Percentiles rank a stretch among this genome's conserved stretches.
Evolutionary conservation across 208 protist species (phyloP).

Genomic region (Trypanosoma mega): DNA sequence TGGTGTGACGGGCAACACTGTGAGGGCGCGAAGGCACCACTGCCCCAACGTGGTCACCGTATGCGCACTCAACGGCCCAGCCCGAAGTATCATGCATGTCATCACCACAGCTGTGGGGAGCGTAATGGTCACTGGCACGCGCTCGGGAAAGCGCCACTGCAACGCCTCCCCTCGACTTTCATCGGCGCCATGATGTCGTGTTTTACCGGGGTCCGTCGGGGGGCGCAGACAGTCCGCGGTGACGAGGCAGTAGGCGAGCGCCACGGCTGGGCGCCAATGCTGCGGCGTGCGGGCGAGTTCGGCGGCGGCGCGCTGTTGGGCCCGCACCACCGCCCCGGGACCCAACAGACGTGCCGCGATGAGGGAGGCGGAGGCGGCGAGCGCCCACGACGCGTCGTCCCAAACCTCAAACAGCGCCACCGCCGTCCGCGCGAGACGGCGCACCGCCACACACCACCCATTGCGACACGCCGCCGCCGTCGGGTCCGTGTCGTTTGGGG

Average conservation of each 20-base stretch:
- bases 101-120: constrained; percentile 15
- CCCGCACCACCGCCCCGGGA: neutral
- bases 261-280: constrained; percentile 14
- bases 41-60: constrained; percentile 17
- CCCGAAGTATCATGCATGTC: constrained; percentile 24
- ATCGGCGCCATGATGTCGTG: no score
- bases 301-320: constrained; percentile 2
- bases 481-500: no score
- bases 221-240: constrained; percentile 3
- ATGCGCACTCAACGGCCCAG: constrained; percentile 9
- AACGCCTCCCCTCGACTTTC: neutral
- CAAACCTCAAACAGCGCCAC: constrained; percentile 20
- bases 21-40: constrained; percentile 22
- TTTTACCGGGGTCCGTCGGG: no score
- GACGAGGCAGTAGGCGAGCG: constrained; percentile 19
- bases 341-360: constrained; percentile 12
- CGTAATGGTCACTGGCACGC: constrained; percentile 8
- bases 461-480: no score
- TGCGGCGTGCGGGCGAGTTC: constrained; percentile 7
- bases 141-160: constrained; percentile 24
- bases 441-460: no score
- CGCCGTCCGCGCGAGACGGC: constrained; percentile 11
- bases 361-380: neutral
- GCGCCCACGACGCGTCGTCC: constrained; percentile 22
- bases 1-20: neutral